These are phyloP conservation scores for Suhomyces yuchorum DNA, from an alignment of 1,139 yeast species.

Conservation along the genomic window DNA sequence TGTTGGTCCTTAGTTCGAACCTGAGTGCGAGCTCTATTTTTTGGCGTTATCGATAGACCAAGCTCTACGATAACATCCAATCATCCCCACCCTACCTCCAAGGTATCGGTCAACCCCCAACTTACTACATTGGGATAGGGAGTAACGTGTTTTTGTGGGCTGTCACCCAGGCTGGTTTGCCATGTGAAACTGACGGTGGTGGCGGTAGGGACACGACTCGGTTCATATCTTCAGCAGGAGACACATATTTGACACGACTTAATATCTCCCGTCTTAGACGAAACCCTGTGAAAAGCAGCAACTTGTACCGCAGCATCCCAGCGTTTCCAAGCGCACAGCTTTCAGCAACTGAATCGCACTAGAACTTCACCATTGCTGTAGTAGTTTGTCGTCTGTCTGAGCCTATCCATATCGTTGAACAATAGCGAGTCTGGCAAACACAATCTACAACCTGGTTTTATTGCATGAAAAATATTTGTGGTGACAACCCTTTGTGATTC, in stretches of 20 bases:
- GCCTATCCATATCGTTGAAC: background rate
- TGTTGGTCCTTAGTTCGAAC: slow-evolving; percentile 86
- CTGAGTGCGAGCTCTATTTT: slow-evolving; percentile 70
- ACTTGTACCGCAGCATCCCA: background rate
- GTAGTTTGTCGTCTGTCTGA: background rate
- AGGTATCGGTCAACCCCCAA: background rate
- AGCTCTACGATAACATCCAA: too few relatives aligned
- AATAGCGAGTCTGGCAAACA: background rate
- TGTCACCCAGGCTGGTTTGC: background rate
- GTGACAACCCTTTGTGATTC: background rate
- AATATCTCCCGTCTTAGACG: background rate
- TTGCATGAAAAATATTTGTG: background rate
- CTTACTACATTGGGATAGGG: background rate
- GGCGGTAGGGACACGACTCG: background rate
- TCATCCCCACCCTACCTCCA: too few relatives aligned
- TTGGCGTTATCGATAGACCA: background rate
- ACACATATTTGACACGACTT: background rate
- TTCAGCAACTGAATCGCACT: background rate
- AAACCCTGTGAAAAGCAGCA: background rate
- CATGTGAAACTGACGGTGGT: background rate
- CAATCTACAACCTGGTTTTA: background rate
- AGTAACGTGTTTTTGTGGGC: background rate
- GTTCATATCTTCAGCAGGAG: background rate
- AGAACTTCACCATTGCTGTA: background rate
- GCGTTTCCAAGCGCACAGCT: background rate